Evolutionary conservation across 1,284 basidiomycete genomes (phyloP).

Genomic region (Pisolithus thermaeus): DNA sequence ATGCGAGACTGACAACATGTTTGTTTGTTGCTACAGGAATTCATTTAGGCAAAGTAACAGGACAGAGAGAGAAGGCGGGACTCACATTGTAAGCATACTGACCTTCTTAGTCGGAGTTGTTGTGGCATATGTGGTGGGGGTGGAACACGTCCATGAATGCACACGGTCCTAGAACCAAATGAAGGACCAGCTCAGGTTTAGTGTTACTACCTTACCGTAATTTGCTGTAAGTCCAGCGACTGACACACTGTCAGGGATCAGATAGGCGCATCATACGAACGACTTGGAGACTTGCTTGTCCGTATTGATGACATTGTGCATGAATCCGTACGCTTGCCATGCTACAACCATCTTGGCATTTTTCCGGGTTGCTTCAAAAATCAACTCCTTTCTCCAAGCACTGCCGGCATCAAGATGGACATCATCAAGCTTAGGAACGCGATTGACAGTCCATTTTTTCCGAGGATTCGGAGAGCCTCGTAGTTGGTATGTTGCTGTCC

Average conservation of each 20-base stretch:
- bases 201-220: constrained; percentile 51
- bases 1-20: constrained; percentile 44
- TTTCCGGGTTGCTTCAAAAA: constrained; percentile 72
- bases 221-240: constrained; percentile 91
- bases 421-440: constrained; percentile 48
- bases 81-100: constrained; percentile 81
- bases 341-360: constrained; percentile 89
- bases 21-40: constrained; percentile 43
- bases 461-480: constrained; percentile 69
- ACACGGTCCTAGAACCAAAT: constrained; percentile 59
- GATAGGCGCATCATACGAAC: background rate
- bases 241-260: constrained; percentile 53
- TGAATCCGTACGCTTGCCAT: constrained; percentile 94
- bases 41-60: constrained; percentile 4
- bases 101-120: constrained; percentile 84
- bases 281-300: constrained; percentile 61
- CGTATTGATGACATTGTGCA: constrained; percentile 95
- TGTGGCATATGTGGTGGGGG: constrained; percentile 83
- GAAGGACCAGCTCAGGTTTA: background rate
- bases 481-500: constrained; percentile 71
- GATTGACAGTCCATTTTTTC: constrained; percentile 64
- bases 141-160: constrained; percentile 96
- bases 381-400: constrained; percentile 64
- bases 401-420: constrained; percentile 39
- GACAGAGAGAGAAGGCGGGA: background rate